A percentile compares a stretch with the other conserved stretches of the same genome.
These are phyloP conservation scores for Mortierella sp. DNA, from an alignment of 371 early-diverging fungal species.

Conservation along the genomic window DNA sequence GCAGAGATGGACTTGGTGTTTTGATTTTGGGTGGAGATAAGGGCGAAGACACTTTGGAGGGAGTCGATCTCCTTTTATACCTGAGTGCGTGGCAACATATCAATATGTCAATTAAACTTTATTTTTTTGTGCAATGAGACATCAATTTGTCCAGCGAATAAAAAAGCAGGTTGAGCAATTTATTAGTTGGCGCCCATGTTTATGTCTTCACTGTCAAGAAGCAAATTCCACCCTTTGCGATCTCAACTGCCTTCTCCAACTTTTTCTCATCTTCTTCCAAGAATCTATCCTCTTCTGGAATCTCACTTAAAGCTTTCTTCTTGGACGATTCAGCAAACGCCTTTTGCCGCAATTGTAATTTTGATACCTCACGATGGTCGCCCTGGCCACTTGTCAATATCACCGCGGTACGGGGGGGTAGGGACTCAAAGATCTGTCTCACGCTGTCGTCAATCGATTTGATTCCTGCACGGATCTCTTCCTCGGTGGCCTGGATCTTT, in stretches of 20 bases:
- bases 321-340: conserved; percentile 27
- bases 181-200: not conserved
- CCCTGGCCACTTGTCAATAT: conserved; percentile 66
- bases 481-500: conserved; percentile 45
- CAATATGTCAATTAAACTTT: too few species aligned
- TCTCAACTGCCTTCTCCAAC: conserved; percentile 34
- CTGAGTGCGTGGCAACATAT: too few species aligned
- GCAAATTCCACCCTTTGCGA: conserved; percentile 43
- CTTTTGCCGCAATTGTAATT: conserved; percentile 36
- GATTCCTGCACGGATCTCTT: conserved; percentile 31
- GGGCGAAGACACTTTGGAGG: not conserved
- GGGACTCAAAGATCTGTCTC: conserved; percentile 51
- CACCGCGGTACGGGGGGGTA: conserved; percentile 63
- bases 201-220: conserved; percentile 41
- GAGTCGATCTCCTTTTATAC: too few species aligned
- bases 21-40: not conserved
- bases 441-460: conserved; percentile 58
- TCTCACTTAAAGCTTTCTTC: conserved; percentile 13
- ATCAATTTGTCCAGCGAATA: too few species aligned
- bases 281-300: conserved; percentile 39
- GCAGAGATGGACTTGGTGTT: not conserved
- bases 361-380: conserved; percentile 59
- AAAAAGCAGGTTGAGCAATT: too few species aligned
- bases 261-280: conserved; percentile 18
- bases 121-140: too few species aligned